phyloP scores from a whole-genome alignment of 75 land plant species.

The Larix kaempferi region DNA sequence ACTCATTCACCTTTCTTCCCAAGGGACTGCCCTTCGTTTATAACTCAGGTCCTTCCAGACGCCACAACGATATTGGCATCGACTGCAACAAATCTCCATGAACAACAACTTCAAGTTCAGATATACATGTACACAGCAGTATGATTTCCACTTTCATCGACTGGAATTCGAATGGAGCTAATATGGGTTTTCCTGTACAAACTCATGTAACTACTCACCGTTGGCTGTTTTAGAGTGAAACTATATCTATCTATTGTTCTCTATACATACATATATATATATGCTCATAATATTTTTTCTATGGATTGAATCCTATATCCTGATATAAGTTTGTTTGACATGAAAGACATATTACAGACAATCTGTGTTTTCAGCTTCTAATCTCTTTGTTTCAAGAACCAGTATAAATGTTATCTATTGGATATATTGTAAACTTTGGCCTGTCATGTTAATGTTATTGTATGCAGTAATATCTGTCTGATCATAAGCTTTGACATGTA shows the following conservation, averaged over 20 bases:
- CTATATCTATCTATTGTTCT: background rate
- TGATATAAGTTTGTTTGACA: slow-evolving; percentile 3
- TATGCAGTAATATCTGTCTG: no score
- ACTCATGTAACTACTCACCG: background rate
- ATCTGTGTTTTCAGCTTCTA: no score
- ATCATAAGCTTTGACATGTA: no score
- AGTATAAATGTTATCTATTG: no score
- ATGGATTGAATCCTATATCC: background rate
- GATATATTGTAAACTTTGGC: no score
- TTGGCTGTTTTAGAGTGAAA: background rate
- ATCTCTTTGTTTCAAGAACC: no score
- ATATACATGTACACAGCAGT: slow-evolving; percentile 1
- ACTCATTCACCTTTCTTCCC: slow-evolving; percentile 2
- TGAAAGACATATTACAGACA: background rate
- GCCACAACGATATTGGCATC: background rate
- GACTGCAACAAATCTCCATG: slow-evolving; percentile 1
- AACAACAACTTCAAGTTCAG: background rate
- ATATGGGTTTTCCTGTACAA: background rate
- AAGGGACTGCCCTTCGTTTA: background rate
- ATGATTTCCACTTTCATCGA: background rate
- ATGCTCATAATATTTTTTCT: background rate
- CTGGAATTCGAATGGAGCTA: background rate
- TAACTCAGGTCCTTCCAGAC: slow-evolving; percentile 5
- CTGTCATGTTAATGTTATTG: no score
- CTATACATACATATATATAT: background rate